phyloP scores from a whole-genome alignment of 2,329 filamentous ascomycete species.

The Colletotrichum ledebouriae region DNA sequence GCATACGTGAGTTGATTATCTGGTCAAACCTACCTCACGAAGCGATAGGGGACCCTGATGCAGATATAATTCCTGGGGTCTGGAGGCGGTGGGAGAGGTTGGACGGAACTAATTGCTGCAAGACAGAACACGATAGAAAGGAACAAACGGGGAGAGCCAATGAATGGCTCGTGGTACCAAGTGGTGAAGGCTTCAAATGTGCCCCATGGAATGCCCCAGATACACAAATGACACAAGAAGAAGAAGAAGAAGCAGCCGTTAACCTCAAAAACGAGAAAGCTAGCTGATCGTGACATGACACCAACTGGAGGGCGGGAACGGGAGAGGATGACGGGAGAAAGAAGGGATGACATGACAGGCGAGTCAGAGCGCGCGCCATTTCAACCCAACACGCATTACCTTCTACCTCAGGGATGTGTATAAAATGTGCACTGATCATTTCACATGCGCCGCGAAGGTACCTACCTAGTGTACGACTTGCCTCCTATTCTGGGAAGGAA shows the following conservation, averaged over 20 bases:
- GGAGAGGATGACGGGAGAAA: neutral
- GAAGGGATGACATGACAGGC: slow-evolving; percentile 25
- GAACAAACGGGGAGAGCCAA: slow-evolving; percentile 11
- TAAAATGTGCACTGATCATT: neutral
- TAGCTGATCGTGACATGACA: slow-evolving; percentile 28
- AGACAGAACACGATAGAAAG: slow-evolving; percentile 1
- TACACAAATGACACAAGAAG: slow-evolving; percentile 11
- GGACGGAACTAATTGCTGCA: neutral
- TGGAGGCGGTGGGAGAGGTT: slow-evolving; percentile 28
- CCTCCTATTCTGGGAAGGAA: slow-evolving; percentile 2
- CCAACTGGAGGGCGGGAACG: slow-evolving; percentile 13
- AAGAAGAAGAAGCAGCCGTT: slow-evolving; percentile 11
- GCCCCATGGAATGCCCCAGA: slow-evolving; percentile 23
- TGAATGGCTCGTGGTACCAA: neutral
- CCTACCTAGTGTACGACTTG: neutral
- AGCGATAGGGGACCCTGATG: slow-evolving; percentile 14
- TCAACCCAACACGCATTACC: neutral
- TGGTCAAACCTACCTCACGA: neutral
- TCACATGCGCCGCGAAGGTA: slow-evolving; percentile 6
- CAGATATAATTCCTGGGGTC: neutral
- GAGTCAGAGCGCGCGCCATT: neutral
- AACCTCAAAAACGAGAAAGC: slow-evolving; percentile 1
- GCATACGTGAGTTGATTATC: slow-evolving; percentile 24
- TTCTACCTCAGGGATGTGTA: neutral
- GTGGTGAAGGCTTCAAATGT: neutral